Base-by-base conservation (phyloP, 768 basidiomycete genomes). In the Scleroderma citrinum region DNA sequence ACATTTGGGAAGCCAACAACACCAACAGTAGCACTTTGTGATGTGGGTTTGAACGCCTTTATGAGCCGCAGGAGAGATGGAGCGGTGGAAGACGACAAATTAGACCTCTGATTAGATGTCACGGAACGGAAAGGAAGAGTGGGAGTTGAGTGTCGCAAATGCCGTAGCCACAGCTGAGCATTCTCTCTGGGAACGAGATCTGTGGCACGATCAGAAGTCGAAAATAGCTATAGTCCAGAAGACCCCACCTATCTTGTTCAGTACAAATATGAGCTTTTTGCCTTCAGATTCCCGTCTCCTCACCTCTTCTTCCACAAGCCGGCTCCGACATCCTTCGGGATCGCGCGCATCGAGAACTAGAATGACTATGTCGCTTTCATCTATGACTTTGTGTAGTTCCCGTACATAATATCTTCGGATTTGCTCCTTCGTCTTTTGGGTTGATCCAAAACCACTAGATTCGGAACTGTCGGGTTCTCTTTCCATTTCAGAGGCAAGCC, bases 1-100 rank as follows among this genome's bases (percentile, higher is more conserved):
- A 98, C 95, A 66, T 98, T 98, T 1, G 95, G 95, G 68, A 92
- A 95, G 2, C 95, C 95, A 4, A 97, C 89, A 16, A 98, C 89
- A 14, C 92, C 92, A 44, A 95, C 78, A 0, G 90, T 92, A 44
- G 91, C 73, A 54, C 81, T 86, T 29, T 83, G 80, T 1, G 81
- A 72, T 1, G 68, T 81, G 1, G 83, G 85, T 54, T 83, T 87
- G 64, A 87, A 89, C 0, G 85, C 85, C 60, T 95, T 96, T 36
- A 95, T 72, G 2, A 96, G 74, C 46, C 85, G 85, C 35, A 93
- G 71, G 2, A 96, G 73, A 42, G 85, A 72, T 23, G 89, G 88
- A 2, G 85, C 81, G 0, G 87, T 89, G 1, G 79, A 70, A 2
- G 83, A 84, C 0, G 89, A 87, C 30, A 96, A 82, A 59, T 94